These are phyloP conservation scores for Inonotus obliquus DNA, from an alignment of 1,284 basidiomycete species.

Conservation along the genomic window DNA sequence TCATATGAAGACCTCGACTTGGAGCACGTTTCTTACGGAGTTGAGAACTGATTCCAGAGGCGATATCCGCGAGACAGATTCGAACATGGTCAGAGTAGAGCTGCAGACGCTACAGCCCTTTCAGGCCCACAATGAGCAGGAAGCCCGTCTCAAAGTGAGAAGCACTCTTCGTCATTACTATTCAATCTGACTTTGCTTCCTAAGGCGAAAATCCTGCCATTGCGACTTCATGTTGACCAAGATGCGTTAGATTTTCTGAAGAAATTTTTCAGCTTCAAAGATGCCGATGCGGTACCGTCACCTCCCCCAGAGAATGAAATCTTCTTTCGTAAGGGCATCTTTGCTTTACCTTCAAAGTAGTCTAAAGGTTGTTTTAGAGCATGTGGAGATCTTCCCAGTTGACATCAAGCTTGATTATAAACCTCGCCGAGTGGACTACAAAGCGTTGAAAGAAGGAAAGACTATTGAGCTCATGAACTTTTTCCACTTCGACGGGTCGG, in stretches of 20 bases:
- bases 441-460: constrained; percentile 84
- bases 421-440: constrained; percentile 93
- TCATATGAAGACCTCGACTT: constrained; percentile 97
- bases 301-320: constrained; percentile 44
- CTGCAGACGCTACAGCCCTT: constrained; percentile 71
- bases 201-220: constrained; percentile 83
- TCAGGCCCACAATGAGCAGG: constrained; percentile 61
- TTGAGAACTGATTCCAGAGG: constrained; percentile 79
- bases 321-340: constrained; percentile 64
- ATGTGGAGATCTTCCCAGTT: constrained; percentile 86
- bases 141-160: constrained; percentile 77
- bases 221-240: constrained; percentile 94
- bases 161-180: neutral
- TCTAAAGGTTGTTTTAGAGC: constrained; percentile 44
- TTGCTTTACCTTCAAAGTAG: neutral
- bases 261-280: constrained; percentile 89
- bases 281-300: constrained; percentile 39
- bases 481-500: constrained; percentile 98
- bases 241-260: constrained; percentile 98
- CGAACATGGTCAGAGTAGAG: constrained; percentile 91
- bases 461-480: constrained; percentile 99
- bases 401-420: constrained; percentile 97
- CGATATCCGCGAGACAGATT: constrained; percentile 82
- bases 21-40: constrained; percentile 93
- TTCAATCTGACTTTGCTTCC: neutral